A percentile compares a stretch with the other conserved stretches of the same genome.
Conservation (phyloP, 345 rosid genomes). For the Murraya paniculata region DNA sequence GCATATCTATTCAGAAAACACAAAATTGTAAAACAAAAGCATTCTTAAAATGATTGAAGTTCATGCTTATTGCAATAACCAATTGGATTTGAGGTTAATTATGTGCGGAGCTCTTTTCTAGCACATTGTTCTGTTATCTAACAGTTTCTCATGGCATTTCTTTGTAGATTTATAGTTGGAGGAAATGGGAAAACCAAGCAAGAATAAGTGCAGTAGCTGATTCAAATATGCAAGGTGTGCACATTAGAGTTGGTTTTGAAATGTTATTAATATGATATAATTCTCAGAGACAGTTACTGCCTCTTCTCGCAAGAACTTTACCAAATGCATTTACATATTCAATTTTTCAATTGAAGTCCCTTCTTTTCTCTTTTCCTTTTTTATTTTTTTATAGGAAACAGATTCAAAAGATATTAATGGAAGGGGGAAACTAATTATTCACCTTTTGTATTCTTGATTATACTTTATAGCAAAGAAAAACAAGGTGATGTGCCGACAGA, state of each 20-base stretch:
- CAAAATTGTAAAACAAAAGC: background rate
- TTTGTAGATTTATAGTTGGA: conserved; percentile 50
- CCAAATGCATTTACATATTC: background rate
- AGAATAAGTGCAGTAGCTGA: conserved; percentile 38
- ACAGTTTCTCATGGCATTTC: background rate
- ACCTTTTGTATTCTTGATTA: conserved; percentile 5
- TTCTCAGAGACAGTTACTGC: background rate
- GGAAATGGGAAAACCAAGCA: conserved; percentile 80
- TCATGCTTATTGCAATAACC: background rate
- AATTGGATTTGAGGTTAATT: background rate
- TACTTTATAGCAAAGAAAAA: conserved; percentile 52
- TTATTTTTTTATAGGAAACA: background rate
- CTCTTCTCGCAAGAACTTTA: background rate
- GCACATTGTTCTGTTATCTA: background rate
- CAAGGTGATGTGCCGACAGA: conserved; percentile 69
- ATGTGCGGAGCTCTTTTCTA: background rate
- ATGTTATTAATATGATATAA: background rate
- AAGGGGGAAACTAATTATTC: background rate
- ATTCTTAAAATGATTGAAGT: background rate
- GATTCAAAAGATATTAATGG: background rate
- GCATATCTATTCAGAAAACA: background rate
- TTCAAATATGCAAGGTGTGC: conserved; percentile 57
- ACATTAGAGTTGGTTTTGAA: background rate
- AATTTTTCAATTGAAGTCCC: background rate
- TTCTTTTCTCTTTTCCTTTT: background rate